Conservation (phyloP, 2,329 filamentous ascomycete species). For the Diaporthe sp. region DNA sequence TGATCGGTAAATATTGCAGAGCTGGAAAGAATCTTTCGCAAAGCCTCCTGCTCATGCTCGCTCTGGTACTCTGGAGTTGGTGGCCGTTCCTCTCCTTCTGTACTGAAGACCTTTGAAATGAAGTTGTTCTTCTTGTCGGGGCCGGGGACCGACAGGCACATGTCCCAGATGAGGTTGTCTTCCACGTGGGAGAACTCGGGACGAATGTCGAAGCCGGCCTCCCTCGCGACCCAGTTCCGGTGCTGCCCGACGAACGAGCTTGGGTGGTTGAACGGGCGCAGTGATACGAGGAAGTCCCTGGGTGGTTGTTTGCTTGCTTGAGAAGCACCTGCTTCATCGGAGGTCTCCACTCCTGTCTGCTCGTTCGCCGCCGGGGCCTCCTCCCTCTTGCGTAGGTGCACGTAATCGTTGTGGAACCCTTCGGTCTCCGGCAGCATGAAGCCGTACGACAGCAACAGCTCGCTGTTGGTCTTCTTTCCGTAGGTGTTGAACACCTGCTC, state of each 20-base stretch:
- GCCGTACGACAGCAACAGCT: slow-evolving; percentile 75
- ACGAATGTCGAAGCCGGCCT: slow-evolving; percentile 49
- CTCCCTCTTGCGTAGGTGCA: slow-evolving; percentile 66
- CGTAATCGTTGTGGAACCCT: slow-evolving; percentile 71
- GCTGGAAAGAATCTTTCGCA: slow-evolving; percentile 50
- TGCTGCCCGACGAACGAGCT: slow-evolving; percentile 63
- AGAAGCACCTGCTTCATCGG: not conserved
- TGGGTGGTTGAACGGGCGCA: slow-evolving; percentile 61
- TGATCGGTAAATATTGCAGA: slow-evolving; percentile 58
- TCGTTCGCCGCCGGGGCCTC: slow-evolving; percentile 44
- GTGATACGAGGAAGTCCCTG: slow-evolving; percentile 66
- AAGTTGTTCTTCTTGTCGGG: slow-evolving; percentile 45
- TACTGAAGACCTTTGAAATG: slow-evolving; percentile 34
- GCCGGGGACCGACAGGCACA: slow-evolving; percentile 56
- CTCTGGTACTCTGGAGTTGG: slow-evolving; percentile 38
- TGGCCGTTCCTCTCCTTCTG: not conserved
- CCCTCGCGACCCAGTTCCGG: slow-evolving; percentile 51
- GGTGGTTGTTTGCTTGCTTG: not conserved
- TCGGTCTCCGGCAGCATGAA: slow-evolving; percentile 67
- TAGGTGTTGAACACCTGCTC: slow-evolving; percentile 79
- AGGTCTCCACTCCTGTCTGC: slow-evolving; percentile 38
- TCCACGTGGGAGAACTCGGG: slow-evolving; percentile 65
- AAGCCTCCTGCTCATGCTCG: slow-evolving; percentile 46
- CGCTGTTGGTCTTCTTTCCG: slow-evolving; percentile 80
- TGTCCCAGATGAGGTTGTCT: slow-evolving; percentile 66